Conservation (phyloP, 768 basidiomycete species). For the Suillus ampliporus region DNA sequence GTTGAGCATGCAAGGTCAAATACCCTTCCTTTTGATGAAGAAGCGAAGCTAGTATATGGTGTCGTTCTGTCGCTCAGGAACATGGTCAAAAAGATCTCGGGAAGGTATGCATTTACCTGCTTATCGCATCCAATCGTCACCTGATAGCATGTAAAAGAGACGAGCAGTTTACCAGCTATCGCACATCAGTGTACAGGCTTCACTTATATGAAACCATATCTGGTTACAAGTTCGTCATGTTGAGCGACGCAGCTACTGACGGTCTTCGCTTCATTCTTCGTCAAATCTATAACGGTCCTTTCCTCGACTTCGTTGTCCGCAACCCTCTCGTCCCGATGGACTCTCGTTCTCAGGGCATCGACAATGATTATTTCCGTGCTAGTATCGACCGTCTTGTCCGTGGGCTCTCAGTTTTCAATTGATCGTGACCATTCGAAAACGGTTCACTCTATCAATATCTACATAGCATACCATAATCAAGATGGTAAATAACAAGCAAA, state of each 20-base stretch:
- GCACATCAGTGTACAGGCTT: constrained; percentile 90
- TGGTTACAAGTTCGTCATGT: constrained; percentile 94
- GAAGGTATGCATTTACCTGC: constrained; percentile 56
- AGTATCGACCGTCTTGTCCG: constrained; percentile 79
- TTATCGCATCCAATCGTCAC: constrained; percentile 2
- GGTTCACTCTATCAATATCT: constrained; percentile 19
- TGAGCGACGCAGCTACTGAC: constrained; percentile 86
- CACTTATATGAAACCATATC: constrained; percentile 92
- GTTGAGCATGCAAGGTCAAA: constrained; percentile 39
- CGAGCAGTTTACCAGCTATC: constrained; percentile 89
- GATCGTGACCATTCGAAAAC: constrained; percentile 8
- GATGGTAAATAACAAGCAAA: constrained; percentile 10
- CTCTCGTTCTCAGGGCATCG: constrained; percentile 82
- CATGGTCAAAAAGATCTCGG: constrained; percentile 94
- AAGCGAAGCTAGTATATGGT: constrained; percentile 96
- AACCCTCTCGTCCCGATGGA: constrained; percentile 90
- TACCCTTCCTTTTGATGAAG: constrained; percentile 91
- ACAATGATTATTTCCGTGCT: constrained; percentile 89
- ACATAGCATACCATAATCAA: constrained; percentile 20
- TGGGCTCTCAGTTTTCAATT: constrained; percentile 55
- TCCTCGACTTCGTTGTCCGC: constrained; percentile 91
- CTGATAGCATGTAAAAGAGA: constrained; percentile 55
- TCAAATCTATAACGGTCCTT: constrained; percentile 93
- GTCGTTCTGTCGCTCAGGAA: constrained; percentile 89
- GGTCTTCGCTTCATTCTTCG: constrained; percentile 81